A percentile compares a stretch with the other conserved stretches of the same genome.
Evolutionary conservation across 306 rosid species (phyloP).

Genomic region (Acacia acuminata): DNA sequence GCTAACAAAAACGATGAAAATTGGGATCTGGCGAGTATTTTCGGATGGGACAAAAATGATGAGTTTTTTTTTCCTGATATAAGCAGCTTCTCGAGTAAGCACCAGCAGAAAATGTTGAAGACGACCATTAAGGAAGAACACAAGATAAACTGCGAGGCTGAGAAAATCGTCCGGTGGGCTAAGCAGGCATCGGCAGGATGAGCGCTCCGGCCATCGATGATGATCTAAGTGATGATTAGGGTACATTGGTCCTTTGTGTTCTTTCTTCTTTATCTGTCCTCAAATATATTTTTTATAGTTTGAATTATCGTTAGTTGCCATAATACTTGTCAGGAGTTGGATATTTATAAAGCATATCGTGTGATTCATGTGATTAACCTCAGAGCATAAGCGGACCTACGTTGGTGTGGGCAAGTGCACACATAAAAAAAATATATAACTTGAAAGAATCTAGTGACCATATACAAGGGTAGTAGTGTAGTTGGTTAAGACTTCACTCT

Average conservation of each 20-base stretch:
- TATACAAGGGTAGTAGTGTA: no score
- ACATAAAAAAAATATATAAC: no score
- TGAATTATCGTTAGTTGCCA: no score
- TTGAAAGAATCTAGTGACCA: no score
- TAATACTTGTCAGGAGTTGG: background rate
- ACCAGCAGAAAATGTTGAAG: constrained; percentile 61
- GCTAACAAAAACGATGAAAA: constrained; percentile 51
- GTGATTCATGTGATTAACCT: background rate
- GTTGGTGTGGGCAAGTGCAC: no score
- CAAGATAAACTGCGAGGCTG: constrained; percentile 75
- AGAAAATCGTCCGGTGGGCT: constrained; percentile 71
- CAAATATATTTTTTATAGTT: no score
- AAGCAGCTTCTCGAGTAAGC: constrained; percentile 61
- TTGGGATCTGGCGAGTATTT: background rate
- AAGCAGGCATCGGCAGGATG: constrained; percentile 69
- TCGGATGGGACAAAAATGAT: constrained; percentile 47
- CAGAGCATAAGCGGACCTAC: no score
- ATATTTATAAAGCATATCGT: no score
- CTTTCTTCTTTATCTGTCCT: background rate
- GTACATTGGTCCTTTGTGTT: background rate
- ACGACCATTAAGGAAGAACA: constrained; percentile 75
- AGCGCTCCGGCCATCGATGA: constrained; percentile 53
- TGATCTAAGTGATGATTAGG: constrained; percentile 61
- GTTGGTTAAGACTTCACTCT: no score
- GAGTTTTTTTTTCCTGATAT: constrained; percentile 55